Conservation (phyloP, 306 rosid species). For the Hippophae gyantsensis region DNA sequence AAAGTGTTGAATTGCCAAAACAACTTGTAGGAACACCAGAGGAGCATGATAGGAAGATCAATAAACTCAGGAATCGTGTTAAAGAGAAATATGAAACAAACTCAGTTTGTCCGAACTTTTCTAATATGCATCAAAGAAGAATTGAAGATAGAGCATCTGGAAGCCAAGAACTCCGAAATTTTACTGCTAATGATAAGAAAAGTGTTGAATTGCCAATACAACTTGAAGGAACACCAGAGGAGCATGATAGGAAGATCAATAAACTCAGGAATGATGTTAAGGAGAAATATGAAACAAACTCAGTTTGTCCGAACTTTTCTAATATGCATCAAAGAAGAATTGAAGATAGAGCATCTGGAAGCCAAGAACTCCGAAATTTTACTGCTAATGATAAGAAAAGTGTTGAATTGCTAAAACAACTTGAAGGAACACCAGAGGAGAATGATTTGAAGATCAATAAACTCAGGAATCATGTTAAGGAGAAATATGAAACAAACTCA, state of each 20-base stretch:
- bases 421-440: constrained; percentile 1
- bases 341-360: constrained; percentile 5
- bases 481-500: not conserved
- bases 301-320: constrained; percentile 1
- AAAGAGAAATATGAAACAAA: not conserved
- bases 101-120: not conserved
- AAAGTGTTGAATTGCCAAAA: constrained; percentile 2
- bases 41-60: not conserved
- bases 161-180: constrained; percentile 7
- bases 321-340: not conserved
- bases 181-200: not conserved
- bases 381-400: not conserved
- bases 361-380: constrained; percentile 7
- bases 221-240: not conserved
- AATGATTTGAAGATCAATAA: not conserved
- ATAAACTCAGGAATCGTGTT: constrained; percentile 9
- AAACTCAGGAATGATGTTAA: constrained; percentile 7
- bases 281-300: not conserved
- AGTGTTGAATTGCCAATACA: not conserved
- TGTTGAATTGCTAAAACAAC: not conserved
- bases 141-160: constrained; percentile 3
- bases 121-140: constrained; percentile 1
- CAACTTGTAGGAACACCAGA: not conserved
- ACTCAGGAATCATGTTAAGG: constrained; percentile 9
- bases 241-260: not conserved